phyloP scores from a whole-genome alignment of 1,284 basidiomycete species.

The Irpex sp. region DNA sequence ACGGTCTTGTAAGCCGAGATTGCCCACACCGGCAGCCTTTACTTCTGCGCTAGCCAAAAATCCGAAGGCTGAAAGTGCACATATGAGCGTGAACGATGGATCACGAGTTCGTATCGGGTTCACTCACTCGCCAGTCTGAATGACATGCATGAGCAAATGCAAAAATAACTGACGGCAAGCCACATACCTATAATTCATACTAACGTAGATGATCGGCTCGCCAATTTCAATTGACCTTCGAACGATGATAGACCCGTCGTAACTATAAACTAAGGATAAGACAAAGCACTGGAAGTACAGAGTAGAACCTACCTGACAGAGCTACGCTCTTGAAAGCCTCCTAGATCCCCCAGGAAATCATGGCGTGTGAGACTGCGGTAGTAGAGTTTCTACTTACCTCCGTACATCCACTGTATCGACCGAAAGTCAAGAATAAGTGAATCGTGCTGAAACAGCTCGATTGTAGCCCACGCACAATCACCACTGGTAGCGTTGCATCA shows the following conservation, averaged over 20 bases:
- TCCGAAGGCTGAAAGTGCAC: constrained; percentile 29
- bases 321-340: neutral
- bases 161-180: too few species aligned
- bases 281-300: neutral
- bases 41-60: constrained; percentile 48
- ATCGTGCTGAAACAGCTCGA: neutral
- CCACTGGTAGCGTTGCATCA: constrained; percentile 1
- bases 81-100: neutral
- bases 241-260: constrained; percentile 28
- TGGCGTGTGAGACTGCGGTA: neutral
- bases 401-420: constrained; percentile 48
- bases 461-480: neutral
- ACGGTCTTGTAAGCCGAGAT: constrained; percentile 55
- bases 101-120: neutral
- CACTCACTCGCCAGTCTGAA: neutral
- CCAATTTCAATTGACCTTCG: constrained; percentile 32
- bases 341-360: neutral
- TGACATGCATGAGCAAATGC: neutral
- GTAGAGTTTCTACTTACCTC: constrained; percentile 31
- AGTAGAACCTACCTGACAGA: neutral
- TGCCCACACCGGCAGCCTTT: constrained; percentile 46
- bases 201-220: constrained; percentile 29
- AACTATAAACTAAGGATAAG: constrained; percentile 15
- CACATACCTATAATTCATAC: constrained; percentile 31
- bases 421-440: neutral